Evolutionary conservation across 257 asterid genomes (phyloP).

Genomic region (Nicotiana tabacum): DNA sequence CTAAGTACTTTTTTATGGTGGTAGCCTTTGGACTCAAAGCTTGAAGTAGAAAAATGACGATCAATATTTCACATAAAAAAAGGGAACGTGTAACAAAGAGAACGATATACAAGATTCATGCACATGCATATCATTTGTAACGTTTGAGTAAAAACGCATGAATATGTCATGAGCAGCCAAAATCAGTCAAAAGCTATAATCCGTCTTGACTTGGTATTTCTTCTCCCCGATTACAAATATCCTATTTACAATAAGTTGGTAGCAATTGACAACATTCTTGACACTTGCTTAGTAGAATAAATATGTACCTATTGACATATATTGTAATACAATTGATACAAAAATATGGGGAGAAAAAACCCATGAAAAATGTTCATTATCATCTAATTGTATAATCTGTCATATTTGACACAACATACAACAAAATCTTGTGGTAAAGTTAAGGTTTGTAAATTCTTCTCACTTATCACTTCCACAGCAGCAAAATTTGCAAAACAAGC

Average conservation of each 20-base stretch:
- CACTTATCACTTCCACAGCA: conserved; percentile 44
- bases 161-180: too few species aligned
- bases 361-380: not conserved
- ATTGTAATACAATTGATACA: not conserved
- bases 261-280: not conserved
- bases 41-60: too few species aligned
- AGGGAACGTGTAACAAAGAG: too few species aligned
- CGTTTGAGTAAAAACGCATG: too few species aligned
- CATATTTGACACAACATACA: conserved; percentile 7
- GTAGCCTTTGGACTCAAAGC: too few species aligned
- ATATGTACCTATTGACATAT: not conserved
- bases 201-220: not conserved
- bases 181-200: not conserved
- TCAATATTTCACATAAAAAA: too few species aligned
- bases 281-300: not conserved
- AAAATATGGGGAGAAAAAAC: not conserved
- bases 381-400: not conserved
- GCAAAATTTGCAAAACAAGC: conserved; percentile 51
- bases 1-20: too few species aligned
- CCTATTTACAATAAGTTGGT: not conserved
- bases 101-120: too few species aligned
- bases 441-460: not conserved
- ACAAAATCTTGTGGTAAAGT: not conserved
- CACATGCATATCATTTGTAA: too few species aligned
- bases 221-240: not conserved